Conservation (phyloP, 768 basidiomycete species). For the Lentinula raphanica region DNA sequence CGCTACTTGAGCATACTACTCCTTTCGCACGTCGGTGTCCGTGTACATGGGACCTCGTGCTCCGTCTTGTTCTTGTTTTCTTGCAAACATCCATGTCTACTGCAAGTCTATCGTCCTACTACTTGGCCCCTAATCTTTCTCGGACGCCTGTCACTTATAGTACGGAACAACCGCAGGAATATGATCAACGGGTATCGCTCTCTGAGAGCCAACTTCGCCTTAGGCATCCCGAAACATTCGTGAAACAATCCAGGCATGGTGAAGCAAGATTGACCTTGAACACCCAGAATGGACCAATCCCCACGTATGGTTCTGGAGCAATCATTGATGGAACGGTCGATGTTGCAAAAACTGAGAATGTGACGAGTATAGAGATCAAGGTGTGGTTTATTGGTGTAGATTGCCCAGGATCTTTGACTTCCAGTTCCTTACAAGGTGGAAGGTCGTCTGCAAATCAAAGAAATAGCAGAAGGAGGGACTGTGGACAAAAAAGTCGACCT, state of each 20-base stretch:
- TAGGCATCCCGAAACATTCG: slow-evolving; percentile 43
- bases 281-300: slow-evolving; percentile 45
- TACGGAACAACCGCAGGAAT: slow-evolving; percentile 46
- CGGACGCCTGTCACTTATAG: slow-evolving; percentile 44
- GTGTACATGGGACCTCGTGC: neutral
- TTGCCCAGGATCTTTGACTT: neutral
- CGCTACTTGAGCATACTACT: neutral
- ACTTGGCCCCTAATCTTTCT: slow-evolving; percentile 27
- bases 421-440: slow-evolving; percentile 40
- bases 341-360: slow-evolving; percentile 46
- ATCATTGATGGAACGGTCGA: slow-evolving; percentile 53
- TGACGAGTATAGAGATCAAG: slow-evolving; percentile 62
- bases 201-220: slow-evolving; percentile 31
- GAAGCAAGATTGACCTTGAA: slow-evolving; percentile 44
- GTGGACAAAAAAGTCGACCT: slow-evolving; percentile 47
- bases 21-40: neutral
- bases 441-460: slow-evolving; percentile 52
- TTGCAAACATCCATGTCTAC: slow-evolving; percentile 41
- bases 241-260: slow-evolving; percentile 56
- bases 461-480: slow-evolving; percentile 65
- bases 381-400: slow-evolving; percentile 24
- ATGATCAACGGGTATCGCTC: slow-evolving; percentile 50
- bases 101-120: slow-evolving; percentile 47
- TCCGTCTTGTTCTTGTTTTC: neutral
- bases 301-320: slow-evolving; percentile 50